Percentiles rank a stretch among this genome's conserved stretches.
phyloP scores from a whole-genome alignment of 208 protist genomes.

The Trypanosoma avium region DNA sequence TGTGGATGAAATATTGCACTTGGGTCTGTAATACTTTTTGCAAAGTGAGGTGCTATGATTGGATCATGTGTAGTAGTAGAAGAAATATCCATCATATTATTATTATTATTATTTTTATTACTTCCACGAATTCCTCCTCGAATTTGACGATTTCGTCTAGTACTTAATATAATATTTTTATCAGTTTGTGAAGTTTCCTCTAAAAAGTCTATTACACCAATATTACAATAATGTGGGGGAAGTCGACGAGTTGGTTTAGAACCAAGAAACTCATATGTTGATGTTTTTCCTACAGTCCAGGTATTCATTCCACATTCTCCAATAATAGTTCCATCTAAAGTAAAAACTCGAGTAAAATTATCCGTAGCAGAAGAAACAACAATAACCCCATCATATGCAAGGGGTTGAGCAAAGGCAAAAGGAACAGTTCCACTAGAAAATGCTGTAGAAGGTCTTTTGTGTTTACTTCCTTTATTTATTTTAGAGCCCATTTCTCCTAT shows the following conservation, averaged over 20 bases:
- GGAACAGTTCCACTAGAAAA: not conserved
- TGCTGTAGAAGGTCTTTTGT: not conserved
- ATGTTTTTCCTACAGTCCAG: constrained; percentile 37
- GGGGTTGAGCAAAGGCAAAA: not conserved
- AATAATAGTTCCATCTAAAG: constrained; percentile 53
- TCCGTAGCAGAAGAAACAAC: constrained; percentile 61
- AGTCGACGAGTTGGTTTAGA: constrained; percentile 30
- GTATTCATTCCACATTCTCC: constrained; percentile 77
- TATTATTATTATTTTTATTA: too few relatives aligned
- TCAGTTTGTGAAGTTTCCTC: not conserved
- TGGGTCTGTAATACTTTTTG: not conserved
- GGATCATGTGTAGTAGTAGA: too few relatives aligned
- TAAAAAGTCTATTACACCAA: constrained; percentile 20
- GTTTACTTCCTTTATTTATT: not conserved
- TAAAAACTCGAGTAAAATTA: constrained; percentile 72
- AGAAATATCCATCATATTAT: not conserved
- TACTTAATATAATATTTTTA: not conserved
- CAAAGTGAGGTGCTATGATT: too few relatives aligned
- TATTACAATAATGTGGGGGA: constrained; percentile 5
- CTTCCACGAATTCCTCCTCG: too few relatives aligned
- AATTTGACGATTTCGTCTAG: not conserved
- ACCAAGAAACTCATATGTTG: constrained; percentile 63
- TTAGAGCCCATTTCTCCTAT: too few relatives aligned
- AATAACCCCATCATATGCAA: constrained; percentile 26
- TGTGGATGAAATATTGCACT: not conserved